A percentile compares a stretch with the other conserved stretches of the same genome.
Evolutionary conservation across 768 basidiomycete genomes (phyloP).

Genomic region (Coprinopsis marcescibilis): DNA sequence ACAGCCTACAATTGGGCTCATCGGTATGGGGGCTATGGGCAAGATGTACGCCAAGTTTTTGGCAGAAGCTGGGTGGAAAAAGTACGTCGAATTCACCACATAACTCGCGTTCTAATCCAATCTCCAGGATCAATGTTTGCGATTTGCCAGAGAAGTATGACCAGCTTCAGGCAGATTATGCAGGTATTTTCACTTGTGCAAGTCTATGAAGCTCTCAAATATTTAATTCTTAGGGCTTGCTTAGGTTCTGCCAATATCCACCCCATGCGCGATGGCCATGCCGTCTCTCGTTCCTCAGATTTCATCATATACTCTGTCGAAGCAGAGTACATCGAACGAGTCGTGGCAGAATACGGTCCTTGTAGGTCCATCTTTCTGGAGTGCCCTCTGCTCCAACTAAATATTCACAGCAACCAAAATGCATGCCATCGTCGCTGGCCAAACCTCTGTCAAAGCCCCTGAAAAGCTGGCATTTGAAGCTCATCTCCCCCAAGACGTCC

Average conservation of each 20-base stretch:
- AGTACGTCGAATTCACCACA: slow-evolving; percentile 37
- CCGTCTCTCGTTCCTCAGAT: slow-evolving; percentile 84
- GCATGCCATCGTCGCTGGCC: slow-evolving; percentile 87
- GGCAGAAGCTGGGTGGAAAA: slow-evolving; percentile 77
- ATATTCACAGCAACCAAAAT: slow-evolving; percentile 73
- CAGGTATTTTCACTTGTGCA: slow-evolving; percentile 40
- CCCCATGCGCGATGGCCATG: slow-evolving; percentile 76
- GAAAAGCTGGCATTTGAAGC: slow-evolving; percentile 87
- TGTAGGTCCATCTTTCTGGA: slow-evolving; percentile 45
- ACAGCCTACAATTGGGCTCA: slow-evolving; percentile 83
- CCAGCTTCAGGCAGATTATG: slow-evolving; percentile 50
- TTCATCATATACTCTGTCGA: slow-evolving; percentile 95
- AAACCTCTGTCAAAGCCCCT: slow-evolving; percentile 96
- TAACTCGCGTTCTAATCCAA: neutral
- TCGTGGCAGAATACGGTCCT: slow-evolving; percentile 89
- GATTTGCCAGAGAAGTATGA: slow-evolving; percentile 75
- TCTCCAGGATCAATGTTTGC: slow-evolving; percentile 81
- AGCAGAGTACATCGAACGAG: slow-evolving; percentile 76
- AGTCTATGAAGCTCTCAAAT: neutral
- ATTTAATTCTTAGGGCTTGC: neutral
- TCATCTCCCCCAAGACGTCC: slow-evolving; percentile 77
- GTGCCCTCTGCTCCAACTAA: slow-evolving; percentile 1
- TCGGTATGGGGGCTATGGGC: slow-evolving; percentile 99
- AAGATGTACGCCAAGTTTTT: slow-evolving; percentile 85
- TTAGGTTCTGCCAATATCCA: slow-evolving; percentile 56